Evolutionary conservation across 2,329 filamentous ascomycete species (phyloP), one percentile per base, ranked within the genome.

Genomic region (Mycogone perniciosa): DNA sequence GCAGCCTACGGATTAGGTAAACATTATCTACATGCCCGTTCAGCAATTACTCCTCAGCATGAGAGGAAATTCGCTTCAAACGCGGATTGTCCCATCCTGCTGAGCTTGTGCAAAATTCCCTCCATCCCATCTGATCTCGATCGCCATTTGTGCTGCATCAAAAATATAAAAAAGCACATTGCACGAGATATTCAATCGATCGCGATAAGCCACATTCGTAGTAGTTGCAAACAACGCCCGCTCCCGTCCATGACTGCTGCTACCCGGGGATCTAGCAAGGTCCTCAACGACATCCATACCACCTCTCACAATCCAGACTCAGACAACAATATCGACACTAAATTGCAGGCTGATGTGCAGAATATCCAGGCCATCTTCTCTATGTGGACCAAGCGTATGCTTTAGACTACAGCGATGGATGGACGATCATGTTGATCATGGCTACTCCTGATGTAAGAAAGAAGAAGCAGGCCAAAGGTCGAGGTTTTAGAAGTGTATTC

Each of bases 341-440:
- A 59, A 20, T 59, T 59, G 29, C 62, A 71, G 56, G 54, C 61
- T 20, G 68, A 71, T 49, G 68, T 73, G 34, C 64, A 65, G 48
- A 60, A 66, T 35, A 67, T 73, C 35, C 66, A 75, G 52, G 70
- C 69, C 29, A 64, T 67, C 31, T 70, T 71, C 4, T 58, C 61
- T 6, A 63, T 67, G 10, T 76, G 70, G 58, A 67, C 68, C 1
- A 68, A 59, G 40, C 58, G 59, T 2, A 61, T 69, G 27, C 62
- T 76, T 9, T 61, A 70, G 7, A 46, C 0, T 87, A 86, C 54
- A 73, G 67, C 0, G 72, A 77, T 46, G 69, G 73, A 0, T 75
- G 76, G 60, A 64, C 62, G 27, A 62, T 64, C 40, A 76, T 79
- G 71, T 55, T 76, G 46, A 68, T 76, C 40, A 70, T 66, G 0